Percentiles rank a stretch among this genome's conserved stretches.
Conservation (phyloP, 2,329 filamentous ascomycete genomes). For the Fusarium falciforme region DNA sequence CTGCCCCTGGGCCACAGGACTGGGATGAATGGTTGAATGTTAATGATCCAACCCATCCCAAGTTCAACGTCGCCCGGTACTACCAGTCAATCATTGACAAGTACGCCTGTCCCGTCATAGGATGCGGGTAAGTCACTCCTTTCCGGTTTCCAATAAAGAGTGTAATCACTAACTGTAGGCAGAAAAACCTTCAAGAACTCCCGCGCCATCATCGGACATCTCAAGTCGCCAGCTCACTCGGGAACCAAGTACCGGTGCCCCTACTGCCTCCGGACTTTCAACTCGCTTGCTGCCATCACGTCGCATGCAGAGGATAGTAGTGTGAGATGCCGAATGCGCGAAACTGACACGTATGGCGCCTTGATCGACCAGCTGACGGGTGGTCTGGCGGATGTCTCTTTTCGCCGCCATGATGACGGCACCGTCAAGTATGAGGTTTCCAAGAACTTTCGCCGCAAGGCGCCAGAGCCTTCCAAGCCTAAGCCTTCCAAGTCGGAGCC, state of each 20-base stretch:
- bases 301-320: constrained; percentile 61
- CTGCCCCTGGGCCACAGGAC: constrained; percentile 20
- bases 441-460: constrained; percentile 15
- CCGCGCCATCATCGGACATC: constrained; percentile 53
- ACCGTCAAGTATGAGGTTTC: constrained; percentile 43
- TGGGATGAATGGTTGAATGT: constrained; percentile 36
- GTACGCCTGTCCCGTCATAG: constrained; percentile 65
- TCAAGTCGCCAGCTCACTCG: constrained; percentile 57
- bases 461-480: neutral
- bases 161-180: constrained; percentile 4
- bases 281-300: constrained; percentile 55
- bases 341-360: constrained; percentile 50
- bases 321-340: constrained; percentile 56
- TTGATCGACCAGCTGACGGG: constrained; percentile 50
- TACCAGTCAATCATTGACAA: constrained; percentile 53
- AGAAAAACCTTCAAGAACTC: constrained; percentile 56
- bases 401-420: constrained; percentile 39
- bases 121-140: constrained; percentile 60
- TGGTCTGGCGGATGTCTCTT: constrained; percentile 45
- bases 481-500: constrained; percentile 2
- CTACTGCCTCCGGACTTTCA: constrained; percentile 56
- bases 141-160: neutral
- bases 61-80: constrained; percentile 63
- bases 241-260: constrained; percentile 54
- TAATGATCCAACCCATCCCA: constrained; percentile 58